Percentiles rank a stretch among this genome's conserved stretches.
Conservation (phyloP, 1,284 basidiomycete genomes). For the Ganoderma sp. region DNA sequence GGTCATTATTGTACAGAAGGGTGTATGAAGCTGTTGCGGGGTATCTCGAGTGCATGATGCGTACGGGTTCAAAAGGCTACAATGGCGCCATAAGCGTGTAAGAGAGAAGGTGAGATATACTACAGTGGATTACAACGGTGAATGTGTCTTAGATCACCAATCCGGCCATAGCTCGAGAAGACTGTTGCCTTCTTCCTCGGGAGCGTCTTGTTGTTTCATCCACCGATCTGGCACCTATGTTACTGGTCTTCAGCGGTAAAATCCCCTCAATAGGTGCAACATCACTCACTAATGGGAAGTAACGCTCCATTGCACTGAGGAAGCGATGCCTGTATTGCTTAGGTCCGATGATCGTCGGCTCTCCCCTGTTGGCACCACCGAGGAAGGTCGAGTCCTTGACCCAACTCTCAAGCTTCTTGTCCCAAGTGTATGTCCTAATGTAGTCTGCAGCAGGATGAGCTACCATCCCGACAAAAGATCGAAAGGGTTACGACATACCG, state of each 20-base stretch:
- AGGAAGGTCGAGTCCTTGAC: constrained; percentile 94
- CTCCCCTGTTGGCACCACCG: constrained; percentile 79
- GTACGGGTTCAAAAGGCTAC: constrained; percentile 40
- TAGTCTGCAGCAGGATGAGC: constrained; percentile 63
- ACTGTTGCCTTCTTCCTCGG: constrained; percentile 72
- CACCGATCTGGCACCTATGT: constrained; percentile 80
- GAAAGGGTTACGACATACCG: constrained; percentile 55
- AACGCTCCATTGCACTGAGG: constrained; percentile 90
- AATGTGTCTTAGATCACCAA: constrained; percentile 44
- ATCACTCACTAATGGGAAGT: constrained; percentile 78
- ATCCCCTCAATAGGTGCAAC: background rate
- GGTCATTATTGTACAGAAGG: constrained; percentile 20
- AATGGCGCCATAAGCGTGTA: constrained; percentile 57
- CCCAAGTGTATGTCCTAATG: constrained; percentile 95
- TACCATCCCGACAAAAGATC: constrained; percentile 19
- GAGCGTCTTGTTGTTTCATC: constrained; percentile 82
- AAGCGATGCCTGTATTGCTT: constrained; percentile 88
- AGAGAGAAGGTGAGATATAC: constrained; percentile 37
- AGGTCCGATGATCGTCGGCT: constrained; percentile 91
- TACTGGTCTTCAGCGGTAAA: background rate
- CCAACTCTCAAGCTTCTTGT: constrained; percentile 98
- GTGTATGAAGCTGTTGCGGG: constrained; percentile 18
- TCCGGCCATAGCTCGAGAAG: constrained; percentile 58
- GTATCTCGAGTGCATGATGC: constrained; percentile 27
- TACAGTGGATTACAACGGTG: constrained; percentile 14